Base-by-base conservation (phyloP, 164 flowering plant species). In the Stephania yunnanensis region DNA sequence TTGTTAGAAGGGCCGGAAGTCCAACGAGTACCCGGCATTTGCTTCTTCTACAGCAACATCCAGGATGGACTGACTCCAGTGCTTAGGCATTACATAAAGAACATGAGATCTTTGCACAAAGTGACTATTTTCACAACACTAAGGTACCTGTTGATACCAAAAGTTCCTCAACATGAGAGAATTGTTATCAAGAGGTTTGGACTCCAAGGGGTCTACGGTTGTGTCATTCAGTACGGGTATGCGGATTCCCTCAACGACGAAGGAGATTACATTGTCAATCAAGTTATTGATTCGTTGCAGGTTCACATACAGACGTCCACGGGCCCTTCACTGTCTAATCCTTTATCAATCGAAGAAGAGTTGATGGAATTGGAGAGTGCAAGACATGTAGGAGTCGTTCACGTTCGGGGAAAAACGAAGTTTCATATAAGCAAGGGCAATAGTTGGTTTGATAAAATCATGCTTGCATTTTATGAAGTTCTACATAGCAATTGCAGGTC, bases 51-150 rank as follows among this genome's bases (percentile, higher is more conserved):
- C 82, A 85, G 89, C 75, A 88, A 89, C 44, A 87, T 89, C 36
- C 90, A 87, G 77, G 89, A 89, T 75, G 97, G 97, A 3, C 53
- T 89, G n/a, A 85, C 94, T 70, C 97, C 93, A 13, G 63, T 89
- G 53, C 84, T 92, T 4, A 92, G 90, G 19, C 95, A 91, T 70
- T 89, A 90, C 72, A 79, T 92, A 20, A 92, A 87, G 77, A 92
- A 89, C 85, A 86, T 84, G 90, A 87, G 82, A 65, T 89, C 93
- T 42, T 84, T 91, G 61, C 97, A 91, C 76, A 75, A 79, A 50
- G 89, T 92, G 73, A 87, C 91, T 3, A 77, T 92, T 70, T 89
- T 92, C 73, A 89, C 89, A 0, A 89, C 92, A 0, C 90, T 92
- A 8, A 75, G 86, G 9, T 90, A 89, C 83, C 77, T 87, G 73